Conservation (phyloP, 768 basidiomycete genomes). For the Thelephora aurantiotincta region DNA sequence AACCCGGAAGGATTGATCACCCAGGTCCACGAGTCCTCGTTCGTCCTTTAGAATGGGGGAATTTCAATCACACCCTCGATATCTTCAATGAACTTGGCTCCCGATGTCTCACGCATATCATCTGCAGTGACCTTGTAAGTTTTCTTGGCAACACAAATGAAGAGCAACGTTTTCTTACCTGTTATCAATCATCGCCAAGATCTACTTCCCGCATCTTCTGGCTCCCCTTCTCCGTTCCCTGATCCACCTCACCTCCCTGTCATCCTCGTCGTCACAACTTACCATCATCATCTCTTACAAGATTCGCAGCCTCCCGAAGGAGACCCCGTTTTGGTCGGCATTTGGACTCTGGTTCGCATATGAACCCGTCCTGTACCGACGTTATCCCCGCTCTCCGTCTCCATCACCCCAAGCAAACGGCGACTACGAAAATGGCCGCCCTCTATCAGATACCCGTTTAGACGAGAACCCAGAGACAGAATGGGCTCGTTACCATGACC, state of each 20-base stretch:
- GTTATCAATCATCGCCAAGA: constrained; percentile 25
- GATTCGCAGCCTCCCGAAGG: constrained; percentile 57
- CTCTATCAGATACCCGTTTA: neutral
- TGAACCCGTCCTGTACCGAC: constrained; percentile 31
- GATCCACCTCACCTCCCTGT: constrained; percentile 50
- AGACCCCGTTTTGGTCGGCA: constrained; percentile 63
- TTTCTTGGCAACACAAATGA: neutral
- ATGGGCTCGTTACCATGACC: constrained; percentile 12
- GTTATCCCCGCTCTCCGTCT: neutral
- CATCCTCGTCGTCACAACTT: constrained; percentile 14
- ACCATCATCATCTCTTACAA: constrained; percentile 62
- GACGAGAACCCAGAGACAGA: constrained; percentile 3
- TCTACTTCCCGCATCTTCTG: constrained; percentile 77
- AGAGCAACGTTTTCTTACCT: neutral
- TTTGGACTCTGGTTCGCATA: constrained; percentile 73
- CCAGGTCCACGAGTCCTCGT: constrained; percentile 22
- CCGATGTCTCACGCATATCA: constrained; percentile 39
- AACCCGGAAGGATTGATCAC: neutral
- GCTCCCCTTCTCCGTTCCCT: constrained; percentile 66
- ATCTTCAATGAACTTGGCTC: constrained; percentile 26
- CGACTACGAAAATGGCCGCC: constrained; percentile 14
- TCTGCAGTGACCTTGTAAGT: constrained; percentile 76
- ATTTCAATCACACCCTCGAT: constrained; percentile 22
- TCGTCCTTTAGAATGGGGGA: constrained; percentile 62
- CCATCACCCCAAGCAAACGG: neutral